phyloP scores from a whole-genome alignment of 2,329 filamentous ascomycete genomes.

The Botrytis medusae region DNA sequence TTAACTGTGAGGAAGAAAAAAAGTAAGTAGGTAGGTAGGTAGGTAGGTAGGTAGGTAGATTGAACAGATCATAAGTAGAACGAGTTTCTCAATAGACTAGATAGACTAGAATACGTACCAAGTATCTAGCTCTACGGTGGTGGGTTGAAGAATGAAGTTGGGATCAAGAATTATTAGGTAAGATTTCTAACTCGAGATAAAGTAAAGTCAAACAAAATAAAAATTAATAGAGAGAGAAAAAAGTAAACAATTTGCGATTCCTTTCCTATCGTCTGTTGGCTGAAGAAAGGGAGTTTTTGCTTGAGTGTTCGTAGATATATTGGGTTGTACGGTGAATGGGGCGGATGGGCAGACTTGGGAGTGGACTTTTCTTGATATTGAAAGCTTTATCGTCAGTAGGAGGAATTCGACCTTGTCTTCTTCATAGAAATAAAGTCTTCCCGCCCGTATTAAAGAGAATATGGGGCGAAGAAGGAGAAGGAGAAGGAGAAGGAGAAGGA shows the following conservation, averaged over 20 bases:
- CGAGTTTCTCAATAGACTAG: neutral
- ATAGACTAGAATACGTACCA: too few species aligned
- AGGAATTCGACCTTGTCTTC: neutral
- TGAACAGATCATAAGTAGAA: neutral
- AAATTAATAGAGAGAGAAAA: neutral
- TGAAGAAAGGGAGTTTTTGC: neutral
- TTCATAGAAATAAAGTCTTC: neutral
- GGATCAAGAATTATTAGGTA: neutral
- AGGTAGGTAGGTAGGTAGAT: neutral
- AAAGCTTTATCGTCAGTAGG: neutral
- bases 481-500: too few species aligned
- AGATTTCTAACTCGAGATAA: neutral
- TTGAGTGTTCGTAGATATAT: neutral
- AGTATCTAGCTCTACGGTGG: neutral
- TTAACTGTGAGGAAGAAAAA: too few species aligned
- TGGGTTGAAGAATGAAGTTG: neutral
- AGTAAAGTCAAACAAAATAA: too few species aligned
- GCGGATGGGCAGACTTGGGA: too few species aligned
- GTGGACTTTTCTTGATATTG: neutral
- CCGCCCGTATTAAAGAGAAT: neutral
- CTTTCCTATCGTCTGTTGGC: neutral
- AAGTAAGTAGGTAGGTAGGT: too few species aligned
- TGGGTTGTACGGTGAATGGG: neutral
- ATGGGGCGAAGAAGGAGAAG: too few species aligned
- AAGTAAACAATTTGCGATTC: neutral